Percentiles rank a stretch among this genome's conserved stretches.
These are phyloP conservation scores for Globisporangium paddicum DNA, from an alignment of 352 stramenopile genomes.

Conservation along the genomic window DNA sequence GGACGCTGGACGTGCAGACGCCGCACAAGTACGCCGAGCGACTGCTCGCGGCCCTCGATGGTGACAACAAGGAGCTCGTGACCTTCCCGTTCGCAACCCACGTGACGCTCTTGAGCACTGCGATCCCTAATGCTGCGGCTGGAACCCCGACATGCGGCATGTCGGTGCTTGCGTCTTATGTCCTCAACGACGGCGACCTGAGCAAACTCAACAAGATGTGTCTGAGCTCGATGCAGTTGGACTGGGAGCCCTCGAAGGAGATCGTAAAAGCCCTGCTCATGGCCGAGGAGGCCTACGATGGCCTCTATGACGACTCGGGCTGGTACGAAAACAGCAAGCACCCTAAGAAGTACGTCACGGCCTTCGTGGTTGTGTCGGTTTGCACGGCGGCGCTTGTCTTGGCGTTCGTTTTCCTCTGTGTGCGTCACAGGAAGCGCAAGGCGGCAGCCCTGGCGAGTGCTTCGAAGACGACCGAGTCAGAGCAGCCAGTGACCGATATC, in stretches of 20 bases:
- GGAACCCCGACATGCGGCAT: not conserved
- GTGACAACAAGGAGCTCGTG: conserved; percentile 35
- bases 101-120: conserved; percentile 28
- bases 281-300: not conserved
- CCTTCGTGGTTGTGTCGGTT: not conserved
- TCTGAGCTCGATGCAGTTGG: not conserved
- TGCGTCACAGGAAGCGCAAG: not conserved
- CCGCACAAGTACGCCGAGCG: conserved; percentile 44
- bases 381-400: not conserved
- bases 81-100: conserved; percentile 39
- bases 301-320: not conserved
- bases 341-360: not conserved
- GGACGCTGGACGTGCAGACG: conserved; percentile 46
- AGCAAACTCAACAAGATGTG: not conserved
- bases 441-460: too few species aligned
- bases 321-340: not conserved
- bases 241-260: not conserved
- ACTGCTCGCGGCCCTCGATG: conserved; percentile 25
- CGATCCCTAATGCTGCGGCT: conserved; percentile 5
- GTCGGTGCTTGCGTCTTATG: not conserved
- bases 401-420: not conserved
- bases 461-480: too few species aligned
- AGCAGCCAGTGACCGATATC: not conserved
- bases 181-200: not conserved
- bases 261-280: not conserved